Percentiles rank a stretch among this genome's conserved stretches.
Conservation (phyloP, 176 grass and related monocot species). For the Elaeis guineensis region DNA sequence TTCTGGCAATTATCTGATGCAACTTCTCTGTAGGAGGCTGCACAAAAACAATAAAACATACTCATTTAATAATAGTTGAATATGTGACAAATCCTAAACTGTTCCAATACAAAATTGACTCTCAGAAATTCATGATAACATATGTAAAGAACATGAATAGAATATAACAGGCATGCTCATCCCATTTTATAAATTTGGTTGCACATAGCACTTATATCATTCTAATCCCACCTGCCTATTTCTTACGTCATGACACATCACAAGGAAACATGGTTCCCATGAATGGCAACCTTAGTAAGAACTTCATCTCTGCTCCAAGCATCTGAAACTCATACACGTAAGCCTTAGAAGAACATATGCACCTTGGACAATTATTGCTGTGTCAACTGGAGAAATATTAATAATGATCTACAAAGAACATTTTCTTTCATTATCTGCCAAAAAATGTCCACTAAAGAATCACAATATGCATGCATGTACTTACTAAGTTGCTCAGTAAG, state of each 20-base stretch:
- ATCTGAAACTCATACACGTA: conserved; percentile 85
- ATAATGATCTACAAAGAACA: conserved; percentile 48
- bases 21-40: conserved; percentile 80
- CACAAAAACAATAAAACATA: conserved; percentile 5
- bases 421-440: conserved; percentile 29
- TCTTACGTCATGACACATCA: conserved; percentile 87
- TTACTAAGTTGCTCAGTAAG: conserved; percentile 75
- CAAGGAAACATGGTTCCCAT: conserved; percentile 57
- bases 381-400: conserved; percentile 65
- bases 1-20: conserved; percentile 91
- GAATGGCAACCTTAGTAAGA: conserved; percentile 61
- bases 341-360: conserved; percentile 80
- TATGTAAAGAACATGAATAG: conserved; percentile 22
- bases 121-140: conserved; percentile 9
- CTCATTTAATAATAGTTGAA: conserved; percentile 24
- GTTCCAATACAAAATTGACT: no score
- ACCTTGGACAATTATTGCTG: conserved; percentile 56
- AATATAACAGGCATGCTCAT: no score
- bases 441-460: conserved; percentile 16
- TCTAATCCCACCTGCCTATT: conserved; percentile 94
- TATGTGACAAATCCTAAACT: no score
- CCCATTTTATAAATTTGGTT: conserved; percentile 20
- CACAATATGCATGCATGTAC: conserved; percentile 23
- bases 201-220: conserved; percentile 49
- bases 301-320: conserved; percentile 99